Conservation (phyloP, 495 filamentous ascomycete genomes). For the Penicillium mononematosum region DNA sequence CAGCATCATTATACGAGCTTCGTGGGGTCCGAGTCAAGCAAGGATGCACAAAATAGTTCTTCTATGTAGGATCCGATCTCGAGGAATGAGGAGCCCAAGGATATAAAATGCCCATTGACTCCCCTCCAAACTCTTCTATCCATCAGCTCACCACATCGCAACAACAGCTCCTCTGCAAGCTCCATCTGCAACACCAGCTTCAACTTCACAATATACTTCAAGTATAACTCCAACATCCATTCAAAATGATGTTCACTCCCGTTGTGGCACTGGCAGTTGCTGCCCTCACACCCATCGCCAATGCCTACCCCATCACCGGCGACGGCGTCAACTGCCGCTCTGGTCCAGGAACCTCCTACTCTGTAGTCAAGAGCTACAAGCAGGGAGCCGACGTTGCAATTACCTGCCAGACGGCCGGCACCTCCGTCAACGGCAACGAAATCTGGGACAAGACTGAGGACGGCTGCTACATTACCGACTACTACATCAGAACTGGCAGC, state of each 20-base stretch:
- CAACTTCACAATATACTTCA: not conserved
- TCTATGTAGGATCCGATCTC: not conserved
- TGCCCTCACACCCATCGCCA: slow-evolving; percentile 11
- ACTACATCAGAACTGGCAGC: slow-evolving; percentile 15
- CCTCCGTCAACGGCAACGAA: slow-evolving; percentile 14
- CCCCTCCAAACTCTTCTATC: not conserved
- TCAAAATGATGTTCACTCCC: slow-evolving; percentile 14
- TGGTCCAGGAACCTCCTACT: slow-evolving; percentile 19
- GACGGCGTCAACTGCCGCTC: slow-evolving; percentile 19
- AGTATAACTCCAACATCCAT: not conserved
- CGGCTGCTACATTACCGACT: slow-evolving; percentile 22
- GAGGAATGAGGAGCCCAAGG: not conserved
- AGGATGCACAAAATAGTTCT: not conserved
- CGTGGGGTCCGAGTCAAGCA: slow-evolving; percentile 6
- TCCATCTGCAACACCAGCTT: slow-evolving; percentile 1
- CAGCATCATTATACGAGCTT: slow-evolving; percentile 6
- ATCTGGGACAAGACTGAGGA: slow-evolving; percentile 23
- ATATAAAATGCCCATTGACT: slow-evolving; percentile 3
- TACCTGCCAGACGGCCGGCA: slow-evolving; percentile 18
- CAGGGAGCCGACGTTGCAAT: slow-evolving; percentile 13
- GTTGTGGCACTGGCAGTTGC: slow-evolving; percentile 14
- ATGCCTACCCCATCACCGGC: slow-evolving; percentile 15
- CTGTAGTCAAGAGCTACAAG: slow-evolving; percentile 20
- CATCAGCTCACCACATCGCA: slow-evolving; percentile 5
- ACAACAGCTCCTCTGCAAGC: not conserved